Base-by-base conservation (phyloP, 176 grass and related monocot genomes). In the Elaeis guineensis region DNA sequence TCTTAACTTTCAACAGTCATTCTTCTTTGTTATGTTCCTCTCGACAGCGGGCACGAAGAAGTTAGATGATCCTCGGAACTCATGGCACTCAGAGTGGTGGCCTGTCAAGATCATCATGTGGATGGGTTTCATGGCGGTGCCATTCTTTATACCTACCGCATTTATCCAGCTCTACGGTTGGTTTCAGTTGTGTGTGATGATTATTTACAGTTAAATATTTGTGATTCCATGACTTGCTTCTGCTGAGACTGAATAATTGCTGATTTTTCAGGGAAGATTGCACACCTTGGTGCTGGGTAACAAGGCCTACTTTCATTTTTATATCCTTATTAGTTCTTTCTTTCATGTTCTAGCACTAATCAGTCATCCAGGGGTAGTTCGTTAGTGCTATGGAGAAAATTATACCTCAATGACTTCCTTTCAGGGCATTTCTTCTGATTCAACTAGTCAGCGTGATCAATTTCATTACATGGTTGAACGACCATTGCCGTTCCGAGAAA, bases 51-150 rank as follows among this genome's bases (percentile, higher is more conserved):
- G 77, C 48, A 74, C 84, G 8, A 35, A 76, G 56, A 92, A 85
- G 65, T n/a, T 79, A 69, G 69, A 85, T 12, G 88, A 98, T 32
- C 72, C 59, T 51, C 81, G 88, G 2, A 98, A 89, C 61, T 83
- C 82, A 16, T 98, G 94, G 88, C 94, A 98, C 73, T 98, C 93
- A 2, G 94, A 98, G 59, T 98, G 94, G 88, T 98, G 88, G 94
- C 87, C 85, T 5, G 82, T 17, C 16, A 98, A 98, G 79, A 57
- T 98, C 73, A 75, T 72, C 49, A 74, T 98, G 29, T 98, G 94
- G 94, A 62, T 89, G 32, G 82, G 35, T n/a, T 71, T 93, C 80
- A 93, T 86, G 52, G 53, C 65, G 68, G 19, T 93, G 61, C 65
- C 94, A 17, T 93, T 98, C 76, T 83, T 98, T 58, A 76, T 80